Conservation (phyloP, 2,329 filamentous ascomycete species). For the Ophiostoma angusticollis region DNA sequence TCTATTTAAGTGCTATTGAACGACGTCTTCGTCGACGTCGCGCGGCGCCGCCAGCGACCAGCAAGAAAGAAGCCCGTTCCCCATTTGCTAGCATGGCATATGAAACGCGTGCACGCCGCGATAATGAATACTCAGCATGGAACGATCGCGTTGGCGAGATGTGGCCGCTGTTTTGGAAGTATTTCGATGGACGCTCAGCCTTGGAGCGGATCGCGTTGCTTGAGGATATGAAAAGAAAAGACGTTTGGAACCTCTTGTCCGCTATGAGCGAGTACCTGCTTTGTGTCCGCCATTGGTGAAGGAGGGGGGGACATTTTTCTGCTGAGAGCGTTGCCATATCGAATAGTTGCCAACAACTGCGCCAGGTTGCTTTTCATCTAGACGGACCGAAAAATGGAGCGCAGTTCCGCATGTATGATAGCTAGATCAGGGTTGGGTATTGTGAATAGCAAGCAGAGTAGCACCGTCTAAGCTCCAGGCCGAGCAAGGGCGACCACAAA, state of each 20-base stretch:
- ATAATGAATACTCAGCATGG: conserved; percentile 16
- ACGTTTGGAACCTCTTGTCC: conserved; percentile 54
- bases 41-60: conserved; percentile 5
- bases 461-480: background rate
- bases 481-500: conserved; percentile 1
- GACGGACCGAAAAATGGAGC: too few relatives aligned
- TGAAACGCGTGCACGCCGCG: background rate
- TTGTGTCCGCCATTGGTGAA: conserved; percentile 56
- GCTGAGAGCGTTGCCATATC: too few relatives aligned
- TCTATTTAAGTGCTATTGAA: conserved; percentile 52
- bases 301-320: too few relatives aligned
- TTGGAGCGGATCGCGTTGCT: conserved; percentile 78
- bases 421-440: too few relatives aligned
- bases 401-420: too few relatives aligned
- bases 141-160: conserved; percentile 47
- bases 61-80: conserved; percentile 11
- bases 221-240: conserved; percentile 77
- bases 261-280: conserved; percentile 57
- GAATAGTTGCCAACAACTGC: too few relatives aligned
- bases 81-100: background rate
- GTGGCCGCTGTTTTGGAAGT: conserved; percentile 66
- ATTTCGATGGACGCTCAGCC: conserved; percentile 76
- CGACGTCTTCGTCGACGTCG: conserved; percentile 28
- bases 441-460: too few relatives aligned
- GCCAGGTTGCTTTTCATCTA: too few relatives aligned